phyloP scores from a whole-genome alignment of 768 basidiomycete species.

The Galerina marginata region DNA sequence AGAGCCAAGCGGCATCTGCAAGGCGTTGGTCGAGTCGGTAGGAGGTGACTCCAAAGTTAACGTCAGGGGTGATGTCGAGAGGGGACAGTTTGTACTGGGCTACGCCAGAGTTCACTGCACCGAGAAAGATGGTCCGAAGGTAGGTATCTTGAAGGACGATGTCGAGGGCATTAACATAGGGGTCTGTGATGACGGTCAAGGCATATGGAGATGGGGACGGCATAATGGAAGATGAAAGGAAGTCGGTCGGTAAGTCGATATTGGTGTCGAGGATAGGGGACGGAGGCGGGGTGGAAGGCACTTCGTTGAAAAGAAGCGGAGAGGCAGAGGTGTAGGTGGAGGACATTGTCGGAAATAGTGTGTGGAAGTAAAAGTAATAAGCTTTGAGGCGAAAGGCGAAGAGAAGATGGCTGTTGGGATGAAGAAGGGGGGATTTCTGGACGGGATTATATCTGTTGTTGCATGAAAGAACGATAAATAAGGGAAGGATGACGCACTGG shows the following conservation, averaged over 20 bases:
- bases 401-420: no score
- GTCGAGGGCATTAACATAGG: not conserved
- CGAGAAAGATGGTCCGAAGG: not conserved
- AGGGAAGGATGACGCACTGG: no score
- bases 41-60: not conserved
- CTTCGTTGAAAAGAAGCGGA: no score
- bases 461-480: no score
- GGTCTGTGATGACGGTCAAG: not conserved
- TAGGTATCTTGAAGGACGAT: not conserved
- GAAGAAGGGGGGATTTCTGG: no score
- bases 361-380: no score
- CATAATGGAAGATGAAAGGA: not conserved
- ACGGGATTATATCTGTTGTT: no score
- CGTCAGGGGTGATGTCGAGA: not conserved
- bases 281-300: no score
- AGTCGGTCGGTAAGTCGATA: not conserved
- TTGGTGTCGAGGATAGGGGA: no score
- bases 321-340: no score
- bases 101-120: not conserved
- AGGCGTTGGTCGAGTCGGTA: not conserved
- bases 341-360: no score
- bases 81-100: not conserved
- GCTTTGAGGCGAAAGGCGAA: no score
- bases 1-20: not conserved
- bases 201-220: not conserved